Conservation (phyloP, 495 filamentous ascomycete species). For the Penicillium nucicola region DNA sequence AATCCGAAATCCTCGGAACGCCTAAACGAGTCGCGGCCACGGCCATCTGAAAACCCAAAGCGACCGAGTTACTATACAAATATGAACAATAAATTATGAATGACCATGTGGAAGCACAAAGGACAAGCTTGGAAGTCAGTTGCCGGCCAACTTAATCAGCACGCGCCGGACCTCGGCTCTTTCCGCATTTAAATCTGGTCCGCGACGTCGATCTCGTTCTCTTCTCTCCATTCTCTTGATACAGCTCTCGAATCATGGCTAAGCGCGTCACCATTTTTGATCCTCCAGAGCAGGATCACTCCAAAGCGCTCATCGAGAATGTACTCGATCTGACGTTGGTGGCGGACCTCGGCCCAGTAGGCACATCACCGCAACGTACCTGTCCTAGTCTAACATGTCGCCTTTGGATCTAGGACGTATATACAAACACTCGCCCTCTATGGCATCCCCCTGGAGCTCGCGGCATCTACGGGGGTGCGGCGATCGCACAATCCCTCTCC, state of each 20-base stretch:
- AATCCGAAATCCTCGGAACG: too few species aligned
- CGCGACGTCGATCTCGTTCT: background rate
- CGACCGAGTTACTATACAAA: too few species aligned
- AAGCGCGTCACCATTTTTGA: conserved; percentile 66
- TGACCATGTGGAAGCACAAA: too few species aligned
- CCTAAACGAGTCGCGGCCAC: too few species aligned
- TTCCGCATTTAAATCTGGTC: conserved; percentile 13
- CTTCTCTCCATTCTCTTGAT: background rate
- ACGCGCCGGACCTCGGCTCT: conserved; percentile 20
- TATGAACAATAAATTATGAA: background rate
- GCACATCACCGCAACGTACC: conserved; percentile 12
- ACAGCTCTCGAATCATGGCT: conserved; percentile 19
- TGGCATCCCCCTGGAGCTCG: conserved; percentile 91
- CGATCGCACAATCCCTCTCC: conserved; percentile 86
- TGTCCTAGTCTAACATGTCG: conserved; percentile 1
- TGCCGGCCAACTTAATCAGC: background rate
- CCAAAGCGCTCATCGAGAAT: conserved; percentile 83
- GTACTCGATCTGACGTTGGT: conserved; percentile 79
- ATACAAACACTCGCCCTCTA: conserved; percentile 84
- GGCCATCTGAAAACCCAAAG: too few species aligned
- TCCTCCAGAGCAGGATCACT: conserved; percentile 66
- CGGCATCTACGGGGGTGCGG: conserved; percentile 88
- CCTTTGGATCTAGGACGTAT: conserved; percentile 61
- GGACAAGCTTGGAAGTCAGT: too few species aligned
- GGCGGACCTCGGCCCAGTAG: conserved; percentile 74